Evolutionary conservation across 257 asterid genomes (phyloP).

Genomic region (Solanum neorickii): DNA sequence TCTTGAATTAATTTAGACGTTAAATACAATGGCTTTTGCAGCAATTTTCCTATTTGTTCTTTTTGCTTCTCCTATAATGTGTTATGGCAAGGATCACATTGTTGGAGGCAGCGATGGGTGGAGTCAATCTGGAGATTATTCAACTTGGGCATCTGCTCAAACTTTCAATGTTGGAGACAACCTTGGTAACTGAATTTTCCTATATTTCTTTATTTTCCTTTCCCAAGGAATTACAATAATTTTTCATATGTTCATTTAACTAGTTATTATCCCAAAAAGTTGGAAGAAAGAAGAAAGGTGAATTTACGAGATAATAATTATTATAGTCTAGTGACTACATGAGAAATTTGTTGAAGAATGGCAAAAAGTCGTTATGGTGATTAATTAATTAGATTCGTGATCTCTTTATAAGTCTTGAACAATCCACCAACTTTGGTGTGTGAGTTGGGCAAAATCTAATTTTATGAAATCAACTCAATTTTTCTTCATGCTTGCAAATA

Average conservation of each 20-base stretch:
- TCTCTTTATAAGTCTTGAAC: background rate
- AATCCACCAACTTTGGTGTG: background rate
- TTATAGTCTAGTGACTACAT: background rate
- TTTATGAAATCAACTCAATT: background rate
- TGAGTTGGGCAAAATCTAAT: background rate
- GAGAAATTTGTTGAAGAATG: background rate
- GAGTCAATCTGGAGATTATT: conserved; percentile 19
- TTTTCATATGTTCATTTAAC: background rate
- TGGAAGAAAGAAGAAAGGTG: background rate
- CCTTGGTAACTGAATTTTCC: conserved; percentile 26
- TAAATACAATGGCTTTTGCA: conserved; percentile 14
- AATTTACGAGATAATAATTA: too few species aligned
- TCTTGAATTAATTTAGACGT: background rate
- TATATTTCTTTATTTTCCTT: background rate
- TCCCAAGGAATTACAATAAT: background rate
- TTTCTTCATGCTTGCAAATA: background rate
- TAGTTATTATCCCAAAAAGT: background rate
- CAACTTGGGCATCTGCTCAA: conserved; percentile 29
- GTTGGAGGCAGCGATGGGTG: conserved; percentile 49
- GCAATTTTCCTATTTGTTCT: conserved; percentile 4
- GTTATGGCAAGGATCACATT: conserved; percentile 21
- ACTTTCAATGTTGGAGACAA: conserved; percentile 35
- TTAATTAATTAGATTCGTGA: background rate
- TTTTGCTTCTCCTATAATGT: conserved; percentile 26
- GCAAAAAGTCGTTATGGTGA: background rate